Conservation (phyloP, 768 basidiomycete genomes). For the Mycena belliarum region DNA sequence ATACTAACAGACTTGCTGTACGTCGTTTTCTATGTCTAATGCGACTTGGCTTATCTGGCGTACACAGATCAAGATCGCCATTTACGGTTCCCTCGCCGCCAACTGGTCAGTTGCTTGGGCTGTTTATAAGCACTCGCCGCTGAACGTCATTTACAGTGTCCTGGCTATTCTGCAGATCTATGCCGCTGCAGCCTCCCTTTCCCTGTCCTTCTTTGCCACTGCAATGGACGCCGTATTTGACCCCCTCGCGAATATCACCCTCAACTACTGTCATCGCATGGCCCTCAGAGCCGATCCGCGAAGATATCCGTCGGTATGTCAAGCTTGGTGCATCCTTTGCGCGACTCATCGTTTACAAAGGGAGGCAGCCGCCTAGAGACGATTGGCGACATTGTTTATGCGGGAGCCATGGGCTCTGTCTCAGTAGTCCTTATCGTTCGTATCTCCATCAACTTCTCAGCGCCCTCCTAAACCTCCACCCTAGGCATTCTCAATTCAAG, state of each 20-base stretch:
- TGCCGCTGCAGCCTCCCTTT: slow-evolving; percentile 57
- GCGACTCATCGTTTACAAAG: slow-evolving; percentile 1
- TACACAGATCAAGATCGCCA: slow-evolving; percentile 54
- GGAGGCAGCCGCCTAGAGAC: slow-evolving; percentile 56
- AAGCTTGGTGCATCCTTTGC: slow-evolving; percentile 52
- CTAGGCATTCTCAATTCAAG: slow-evolving; percentile 28
- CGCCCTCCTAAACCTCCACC: not conserved
- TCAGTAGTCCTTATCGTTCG: slow-evolving; percentile 31
- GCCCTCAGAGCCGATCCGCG: slow-evolving; percentile 15
- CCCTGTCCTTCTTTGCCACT: slow-evolving; percentile 61
- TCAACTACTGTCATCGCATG: slow-evolving; percentile 51
- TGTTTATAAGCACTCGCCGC: slow-evolving; percentile 23
- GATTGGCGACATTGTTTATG: slow-evolving; percentile 56
- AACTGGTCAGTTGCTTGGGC: slow-evolving; percentile 48
- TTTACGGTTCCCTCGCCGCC: slow-evolving; percentile 49
- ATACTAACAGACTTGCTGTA: slow-evolving; percentile 44
- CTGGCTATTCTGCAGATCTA: slow-evolving; percentile 43
- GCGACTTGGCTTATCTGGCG: not conserved
- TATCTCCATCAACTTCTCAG: slow-evolving; percentile 29
- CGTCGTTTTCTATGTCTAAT: slow-evolving; percentile 15
- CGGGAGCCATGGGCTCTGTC: slow-evolving; percentile 24
- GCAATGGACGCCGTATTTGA: slow-evolving; percentile 58
- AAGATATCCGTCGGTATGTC: slow-evolving; percentile 31
- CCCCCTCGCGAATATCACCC: slow-evolving; percentile 42
- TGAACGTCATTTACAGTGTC: not conserved